phyloP scores from a whole-genome alignment of 2,329 filamentous ascomycete genomes.

The Penicillium thymicola region DNA sequence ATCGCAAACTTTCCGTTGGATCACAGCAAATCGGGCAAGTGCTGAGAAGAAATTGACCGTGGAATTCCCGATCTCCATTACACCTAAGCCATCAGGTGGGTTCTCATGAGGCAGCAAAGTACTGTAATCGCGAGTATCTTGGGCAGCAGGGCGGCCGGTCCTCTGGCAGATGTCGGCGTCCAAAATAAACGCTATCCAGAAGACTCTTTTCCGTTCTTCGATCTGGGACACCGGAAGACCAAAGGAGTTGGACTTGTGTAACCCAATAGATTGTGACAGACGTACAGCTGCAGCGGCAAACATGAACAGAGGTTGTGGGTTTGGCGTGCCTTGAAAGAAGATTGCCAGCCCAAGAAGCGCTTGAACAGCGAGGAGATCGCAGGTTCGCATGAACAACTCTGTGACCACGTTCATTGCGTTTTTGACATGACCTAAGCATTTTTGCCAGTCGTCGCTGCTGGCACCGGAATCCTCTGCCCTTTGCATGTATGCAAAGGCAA shows the following conservation, averaged over 20 bases:
- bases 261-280: slow-evolving; percentile 21
- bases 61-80: slow-evolving; percentile 3
- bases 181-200: slow-evolving; percentile 24
- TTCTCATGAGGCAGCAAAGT: slow-evolving; percentile 8
- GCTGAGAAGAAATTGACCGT: slow-evolving; percentile 17
- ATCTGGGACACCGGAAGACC: slow-evolving; percentile 11
- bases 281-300: slow-evolving; percentile 21
- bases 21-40: slow-evolving; percentile 12
- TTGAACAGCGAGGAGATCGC: slow-evolving; percentile 20
- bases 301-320: slow-evolving; percentile 23
- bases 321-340: slow-evolving; percentile 24
- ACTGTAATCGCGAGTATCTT: slow-evolving; percentile 18
- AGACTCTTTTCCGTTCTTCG: slow-evolving; percentile 18
- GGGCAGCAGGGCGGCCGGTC: slow-evolving; percentile 18
- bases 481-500: slow-evolving; percentile 20
- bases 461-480: slow-evolving; percentile 8
- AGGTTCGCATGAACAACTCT: slow-evolving; percentile 17
- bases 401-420: slow-evolving; percentile 20
- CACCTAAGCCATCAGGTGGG: slow-evolving; percentile 11
- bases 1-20: slow-evolving; percentile 13
- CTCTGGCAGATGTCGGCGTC: slow-evolving; percentile 23
- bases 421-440: slow-evolving; percentile 18
- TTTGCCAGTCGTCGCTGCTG: slow-evolving; percentile 13
- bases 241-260: slow-evolving; percentile 15
- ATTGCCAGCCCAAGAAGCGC: slow-evolving; percentile 19